Evolutionary conservation across 2,329 filamentous ascomycete genomes (phyloP).

Genomic region (Aspergillus fructus): DNA sequence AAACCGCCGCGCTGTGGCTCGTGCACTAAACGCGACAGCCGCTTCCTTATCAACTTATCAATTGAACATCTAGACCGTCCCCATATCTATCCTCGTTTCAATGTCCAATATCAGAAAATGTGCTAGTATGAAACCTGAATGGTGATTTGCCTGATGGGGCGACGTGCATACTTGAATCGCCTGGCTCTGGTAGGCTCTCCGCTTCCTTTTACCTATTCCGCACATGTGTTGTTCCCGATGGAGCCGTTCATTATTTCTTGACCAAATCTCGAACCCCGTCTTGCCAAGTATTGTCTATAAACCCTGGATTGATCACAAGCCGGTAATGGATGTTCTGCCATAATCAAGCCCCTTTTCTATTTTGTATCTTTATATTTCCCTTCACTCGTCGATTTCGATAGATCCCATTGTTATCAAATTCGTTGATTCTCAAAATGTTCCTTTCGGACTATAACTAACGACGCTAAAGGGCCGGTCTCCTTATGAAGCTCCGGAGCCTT

Average conservation of each 20-base stretch:
- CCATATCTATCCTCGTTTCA: not conserved
- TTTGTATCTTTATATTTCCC: not conserved
- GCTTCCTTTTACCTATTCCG: not conserved
- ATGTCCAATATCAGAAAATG: not conserved
- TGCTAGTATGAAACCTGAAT: constrained; percentile 1
- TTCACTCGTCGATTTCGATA: not conserved
- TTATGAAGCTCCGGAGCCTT: constrained; percentile 42
- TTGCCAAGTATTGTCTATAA: not conserved
- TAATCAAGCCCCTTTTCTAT: not conserved
- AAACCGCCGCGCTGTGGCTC: constrained; percentile 18
- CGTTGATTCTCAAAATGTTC: not conserved
- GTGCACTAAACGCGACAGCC: constrained; percentile 22
- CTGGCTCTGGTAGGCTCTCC: constrained; percentile 45
- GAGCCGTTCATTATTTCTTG: not conserved
- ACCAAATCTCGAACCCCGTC: not conserved
- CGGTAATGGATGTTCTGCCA: not conserved
- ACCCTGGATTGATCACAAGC: not conserved
- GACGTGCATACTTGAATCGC: constrained; percentile 46
- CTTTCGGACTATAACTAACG: constrained; percentile 20
- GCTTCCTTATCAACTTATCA: constrained; percentile 16
- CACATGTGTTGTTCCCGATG: not conserved
- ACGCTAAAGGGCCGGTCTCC: constrained; percentile 44
- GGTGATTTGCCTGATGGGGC: constrained; percentile 36
- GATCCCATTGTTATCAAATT: not conserved
- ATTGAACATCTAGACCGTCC: not conserved